These are phyloP conservation scores for Yamadazyma sp. DNA, from an alignment of 805 yeast species.

Conservation along the genomic window DNA sequence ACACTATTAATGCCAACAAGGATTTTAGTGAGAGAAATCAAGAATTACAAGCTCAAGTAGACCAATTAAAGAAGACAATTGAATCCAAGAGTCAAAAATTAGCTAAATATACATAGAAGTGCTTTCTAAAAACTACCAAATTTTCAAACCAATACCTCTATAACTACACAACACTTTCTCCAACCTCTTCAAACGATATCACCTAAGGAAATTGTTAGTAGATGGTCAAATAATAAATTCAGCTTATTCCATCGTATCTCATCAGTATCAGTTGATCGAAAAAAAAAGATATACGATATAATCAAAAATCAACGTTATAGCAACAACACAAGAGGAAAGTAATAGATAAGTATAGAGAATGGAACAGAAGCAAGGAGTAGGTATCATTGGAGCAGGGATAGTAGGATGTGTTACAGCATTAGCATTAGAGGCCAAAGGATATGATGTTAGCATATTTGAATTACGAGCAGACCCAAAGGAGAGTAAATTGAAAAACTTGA, in stretches of 20 bases:
- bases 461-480: conserved; percentile 68
- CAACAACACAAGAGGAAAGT: too few species aligned
- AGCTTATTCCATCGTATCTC: too few species aligned
- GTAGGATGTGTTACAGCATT: conserved; percentile 85
- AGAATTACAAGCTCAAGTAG: conserved; percentile 34
- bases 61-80: conserved; percentile 20
- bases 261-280: too few species aligned
- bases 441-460: conserved; percentile 69
- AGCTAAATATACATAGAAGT: conserved; percentile 4
- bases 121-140: too few species aligned
- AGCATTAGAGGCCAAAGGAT: conserved; percentile 73
- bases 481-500: conserved; percentile 39
- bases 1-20: conserved; percentile 38
- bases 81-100: conserved; percentile 27
- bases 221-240: too few species aligned
- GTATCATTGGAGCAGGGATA: conserved; percentile 83
- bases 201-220: too few species aligned
- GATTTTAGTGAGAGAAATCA: conserved; percentile 33
- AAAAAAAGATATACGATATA: too few species aligned
- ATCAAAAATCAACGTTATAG: too few species aligned
- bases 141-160: too few species aligned
- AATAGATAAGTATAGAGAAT: not conserved
- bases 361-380: conserved; percentile 23
- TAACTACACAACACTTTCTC: too few species aligned
- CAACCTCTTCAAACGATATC: too few species aligned